Conservation (phyloP, 352 stramenopile species). For the Phytopythium oedochilum region DNA sequence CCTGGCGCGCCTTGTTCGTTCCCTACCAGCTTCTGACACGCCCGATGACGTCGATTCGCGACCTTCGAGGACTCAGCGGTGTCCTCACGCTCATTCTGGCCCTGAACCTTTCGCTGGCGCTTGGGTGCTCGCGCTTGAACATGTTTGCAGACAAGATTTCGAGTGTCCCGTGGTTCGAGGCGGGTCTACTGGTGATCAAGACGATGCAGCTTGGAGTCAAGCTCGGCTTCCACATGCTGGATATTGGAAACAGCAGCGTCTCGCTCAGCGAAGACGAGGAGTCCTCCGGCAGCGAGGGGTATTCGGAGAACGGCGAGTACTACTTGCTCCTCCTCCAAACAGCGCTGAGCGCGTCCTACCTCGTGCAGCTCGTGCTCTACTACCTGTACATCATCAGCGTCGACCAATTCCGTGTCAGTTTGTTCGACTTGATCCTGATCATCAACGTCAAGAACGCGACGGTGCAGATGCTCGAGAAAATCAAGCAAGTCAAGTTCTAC, state of each 20-base stretch:
- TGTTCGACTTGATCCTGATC: slow-evolving; percentile 77
- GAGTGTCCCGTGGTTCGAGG: slow-evolving; percentile 75
- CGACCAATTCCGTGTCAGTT: slow-evolving; percentile 72
- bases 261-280: slow-evolving; percentile 31
- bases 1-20: neutral
- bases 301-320: slow-evolving; percentile 59
- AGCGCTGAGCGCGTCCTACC: slow-evolving; percentile 47
- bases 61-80: slow-evolving; percentile 51
- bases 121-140: slow-evolving; percentile 24
- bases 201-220: slow-evolving; percentile 63
- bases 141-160: slow-evolving; percentile 52
- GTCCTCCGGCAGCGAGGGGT: slow-evolving; percentile 15
- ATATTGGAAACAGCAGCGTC: slow-evolving; percentile 27
- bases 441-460: slow-evolving; percentile 82
- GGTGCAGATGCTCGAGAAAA: slow-evolving; percentile 55
- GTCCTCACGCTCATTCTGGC: slow-evolving; percentile 32
- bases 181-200: slow-evolving; percentile 59
- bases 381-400: slow-evolving; percentile 82
- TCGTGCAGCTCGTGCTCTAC: slow-evolving; percentile 69
- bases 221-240: slow-evolving; percentile 59
- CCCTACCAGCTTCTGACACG: slow-evolving; percentile 39
- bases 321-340: slow-evolving; percentile 65
- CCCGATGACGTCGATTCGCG: slow-evolving; percentile 47
- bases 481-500: slow-evolving; percentile 64
- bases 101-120: slow-evolving; percentile 39